Percentiles rank a stretch among this genome's conserved stretches.
Evolutionary conservation across 75 land plant species (phyloP).

Genomic region (Chamaecyparis obtusa): DNA sequence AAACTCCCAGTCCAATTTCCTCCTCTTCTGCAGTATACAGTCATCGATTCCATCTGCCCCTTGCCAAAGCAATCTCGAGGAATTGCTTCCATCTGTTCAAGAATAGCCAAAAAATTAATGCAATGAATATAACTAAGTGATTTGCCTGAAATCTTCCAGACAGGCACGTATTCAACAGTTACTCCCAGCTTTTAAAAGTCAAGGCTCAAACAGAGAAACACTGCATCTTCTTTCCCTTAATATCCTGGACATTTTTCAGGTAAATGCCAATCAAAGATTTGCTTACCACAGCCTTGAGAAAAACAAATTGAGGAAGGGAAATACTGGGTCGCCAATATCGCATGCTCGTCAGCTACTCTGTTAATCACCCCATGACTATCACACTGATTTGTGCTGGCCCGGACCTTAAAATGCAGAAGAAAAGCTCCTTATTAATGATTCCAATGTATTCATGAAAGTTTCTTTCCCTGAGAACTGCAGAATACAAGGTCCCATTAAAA

Average conservation of each 20-base stretch:
- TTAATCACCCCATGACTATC: conserved; percentile 71
- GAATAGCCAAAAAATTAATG: neutral
- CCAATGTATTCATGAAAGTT: conserved; percentile 52
- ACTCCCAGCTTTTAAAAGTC: neutral
- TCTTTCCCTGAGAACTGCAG: conserved; percentile 31
- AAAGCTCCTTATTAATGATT: conserved; percentile 69
- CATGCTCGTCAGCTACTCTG: conserved; percentile 77
- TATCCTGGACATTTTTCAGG: too few species aligned
- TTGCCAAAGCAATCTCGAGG: conserved; percentile 48
- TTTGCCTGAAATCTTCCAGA: too few species aligned
- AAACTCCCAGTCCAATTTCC: conserved; percentile 58
- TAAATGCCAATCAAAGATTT: too few species aligned
- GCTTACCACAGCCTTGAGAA: conserved; percentile 83
- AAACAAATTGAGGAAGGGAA: conserved; percentile 76
- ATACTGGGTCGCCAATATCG: too few species aligned
- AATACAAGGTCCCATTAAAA: neutral
- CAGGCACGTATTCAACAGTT: too few species aligned
- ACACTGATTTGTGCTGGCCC: conserved; percentile 75
- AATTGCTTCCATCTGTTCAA: conserved; percentile 76
- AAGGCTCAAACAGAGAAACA: neutral
- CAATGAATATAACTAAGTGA: neutral
- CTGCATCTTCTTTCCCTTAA: neutral
- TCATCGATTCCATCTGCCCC: conserved; percentile 62
- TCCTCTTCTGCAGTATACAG: conserved; percentile 48
- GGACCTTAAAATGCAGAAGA: conserved; percentile 72